Percentiles rank a stretch among this genome's conserved stretches.
Evolutionary conservation across 192 early-diverging fungal genomes (phyloP).

Genomic region (Chytriomyces hyalinus): DNA sequence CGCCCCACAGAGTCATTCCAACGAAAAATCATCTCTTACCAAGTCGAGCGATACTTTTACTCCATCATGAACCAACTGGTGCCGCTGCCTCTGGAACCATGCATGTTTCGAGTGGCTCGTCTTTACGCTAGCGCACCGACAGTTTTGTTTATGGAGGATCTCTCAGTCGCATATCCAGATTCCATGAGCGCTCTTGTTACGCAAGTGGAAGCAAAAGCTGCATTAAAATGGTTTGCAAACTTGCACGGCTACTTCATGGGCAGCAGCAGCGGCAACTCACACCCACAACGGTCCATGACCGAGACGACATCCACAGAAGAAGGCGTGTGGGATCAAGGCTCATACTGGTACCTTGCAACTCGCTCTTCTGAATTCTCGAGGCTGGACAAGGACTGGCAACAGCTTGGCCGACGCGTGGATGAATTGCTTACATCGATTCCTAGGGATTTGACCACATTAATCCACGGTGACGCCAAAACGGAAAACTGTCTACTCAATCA

Average conservation of each 20-base stretch:
- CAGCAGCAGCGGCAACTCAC: background rate
- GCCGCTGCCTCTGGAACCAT: background rate
- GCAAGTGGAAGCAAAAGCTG: background rate
- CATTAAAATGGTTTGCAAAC: slow-evolving; percentile 3
- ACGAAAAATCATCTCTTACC: slow-evolving; percentile 12
- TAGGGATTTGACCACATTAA: background rate
- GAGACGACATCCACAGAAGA: background rate
- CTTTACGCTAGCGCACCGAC: background rate
- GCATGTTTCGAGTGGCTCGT: background rate
- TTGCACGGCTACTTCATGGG: slow-evolving; percentile 6
- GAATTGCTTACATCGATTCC: background rate
- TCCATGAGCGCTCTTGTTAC: background rate
- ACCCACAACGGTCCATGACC: too few relatives aligned
- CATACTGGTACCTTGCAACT: slow-evolving; percentile 12
- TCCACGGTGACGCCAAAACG: slow-evolving; percentile 14
- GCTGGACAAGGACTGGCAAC: slow-evolving; percentile 3
- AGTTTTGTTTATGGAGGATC: slow-evolving; percentile 3
- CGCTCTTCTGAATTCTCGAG: background rate
- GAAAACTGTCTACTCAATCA: slow-evolving; percentile 1
- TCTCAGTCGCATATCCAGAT: background rate
- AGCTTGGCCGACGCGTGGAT: background rate
- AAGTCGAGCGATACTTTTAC: slow-evolving; percentile 22
- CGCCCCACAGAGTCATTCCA: background rate
- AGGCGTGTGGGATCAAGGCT: slow-evolving; percentile 13
- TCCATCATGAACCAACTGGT: too few relatives aligned